Base-by-base conservation (phyloP, 2,329 filamentous ascomycete species). In the Venturia nashicola region DNA sequence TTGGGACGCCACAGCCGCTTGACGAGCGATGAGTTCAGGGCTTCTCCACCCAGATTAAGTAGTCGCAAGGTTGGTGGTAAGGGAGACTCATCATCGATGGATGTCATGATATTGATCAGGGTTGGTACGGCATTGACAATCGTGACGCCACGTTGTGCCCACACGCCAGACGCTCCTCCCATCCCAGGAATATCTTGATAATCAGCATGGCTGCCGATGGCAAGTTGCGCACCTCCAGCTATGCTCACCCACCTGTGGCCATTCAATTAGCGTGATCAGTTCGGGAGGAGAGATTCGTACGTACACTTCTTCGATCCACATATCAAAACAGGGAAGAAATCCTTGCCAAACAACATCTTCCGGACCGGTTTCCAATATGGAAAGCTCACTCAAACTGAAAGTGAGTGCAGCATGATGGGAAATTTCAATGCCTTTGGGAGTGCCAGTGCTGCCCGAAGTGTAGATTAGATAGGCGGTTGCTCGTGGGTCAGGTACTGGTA, bases 381-480 rank as follows among this genome's bases (percentile, higher is more conserved):
- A 55, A 18, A 36, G 40, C 55, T 57, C 61, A 46, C 55, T 64
- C 39, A 64, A 42, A 42, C 51, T 55, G 51, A 64, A 64, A 55
- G 61, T 64, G n/a, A 96, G 88, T 0, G 89, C 85, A 72, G 96
- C 97, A 61, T 91, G 86, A 70, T 97, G 92, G 39, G 86, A 88
- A 70, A 96, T 83, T 60, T 90, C 83, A 55, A 91, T 92, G 71
- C 92, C 92, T 80, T 97, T 97, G 62, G 92, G 92, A 7, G 88
- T 82, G 55, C 92, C 92, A 0, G 91, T 96, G n/a, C 90, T 93
- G 46, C 92, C 92, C 54, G 92, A 96, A 0, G 92, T 97, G 76
- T 85, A 85, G 83, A 86, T 86, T 72, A 86, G 84, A 74, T 92
- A 96, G 77, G 88, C 95, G 12, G 92, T 42, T 11, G 23, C 57